Base-by-base conservation (phyloP, 495 filamentous ascomycete genomes). In the Cairneyella variabilis region DNA sequence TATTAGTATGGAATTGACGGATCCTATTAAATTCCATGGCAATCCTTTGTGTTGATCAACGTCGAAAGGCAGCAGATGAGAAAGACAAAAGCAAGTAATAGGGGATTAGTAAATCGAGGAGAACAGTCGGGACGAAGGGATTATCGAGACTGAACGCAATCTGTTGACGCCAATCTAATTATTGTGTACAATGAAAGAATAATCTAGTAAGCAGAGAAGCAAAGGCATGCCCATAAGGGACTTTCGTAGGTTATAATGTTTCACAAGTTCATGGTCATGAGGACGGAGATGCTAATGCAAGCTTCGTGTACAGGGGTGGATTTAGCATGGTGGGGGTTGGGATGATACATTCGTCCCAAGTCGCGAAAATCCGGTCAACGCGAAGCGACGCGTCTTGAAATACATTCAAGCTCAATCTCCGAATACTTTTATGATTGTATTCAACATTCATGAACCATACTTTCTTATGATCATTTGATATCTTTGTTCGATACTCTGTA, bases 1-100 rank as follows among this genome's bases (percentile, higher is more conserved):
- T 79, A 53, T 75, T 66, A 41, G 64, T 63, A 46, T 64, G 55
- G 22, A 61, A 38, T 3, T 40, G 58, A 0, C 56, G 62, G 18
- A 64, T 25, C 9, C 50, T 30, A 14, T 36, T 51, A 4, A 63
- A 48, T 7, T 25, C 16, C 59, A 61, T 61, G 8, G 22, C 16
- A 25, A n/a, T 26, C 42, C 28, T 6, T 32, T 32, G 28, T 32
- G 6, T 32, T 52, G 37, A 50, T 6, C 14, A 45, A 17, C 6
- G 16, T 22, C 14, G 11, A 17, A 17, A 17, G 8, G n/a, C n/a
- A n/a, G n/a, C 28, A 6, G 28, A 32, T 52, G 3, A 28, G 34
- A 52, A 17, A 20, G 26, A n/a, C 10, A 23, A 34, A 41, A 17
- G 21, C 34, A 7, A 6, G 28, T 7, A 32, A 32, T 14, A 32